Conservation (phyloP, 768 basidiomycete genomes). For the Tubosaeta brunneosetosa region DNA sequence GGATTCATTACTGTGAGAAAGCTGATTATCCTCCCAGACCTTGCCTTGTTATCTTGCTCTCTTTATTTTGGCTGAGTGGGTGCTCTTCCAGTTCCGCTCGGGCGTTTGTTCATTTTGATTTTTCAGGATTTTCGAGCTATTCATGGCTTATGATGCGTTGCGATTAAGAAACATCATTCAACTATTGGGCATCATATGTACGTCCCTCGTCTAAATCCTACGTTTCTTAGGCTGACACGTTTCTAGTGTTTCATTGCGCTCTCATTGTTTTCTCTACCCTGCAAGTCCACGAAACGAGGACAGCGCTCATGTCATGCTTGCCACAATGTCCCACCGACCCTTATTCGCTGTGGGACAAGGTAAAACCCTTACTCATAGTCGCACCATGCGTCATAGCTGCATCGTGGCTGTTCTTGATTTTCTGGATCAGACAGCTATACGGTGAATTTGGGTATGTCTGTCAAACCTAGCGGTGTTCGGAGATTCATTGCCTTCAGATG, state of each 20-base stretch:
- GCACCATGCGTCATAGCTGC: slow-evolving; percentile 64
- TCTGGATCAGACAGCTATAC: slow-evolving; percentile 67
- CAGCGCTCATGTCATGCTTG: slow-evolving; percentile 45
- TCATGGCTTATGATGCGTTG: slow-evolving; percentile 82
- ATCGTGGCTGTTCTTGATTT: slow-evolving; percentile 63
- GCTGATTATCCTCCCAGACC: slow-evolving; percentile 43
- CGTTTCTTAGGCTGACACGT: slow-evolving; percentile 3
- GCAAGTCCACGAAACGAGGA: slow-evolving; percentile 71
- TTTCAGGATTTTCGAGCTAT: slow-evolving; percentile 69
- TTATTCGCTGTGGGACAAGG: slow-evolving; percentile 53
- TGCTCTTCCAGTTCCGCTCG: background rate
- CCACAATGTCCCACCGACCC: slow-evolving; percentile 45
- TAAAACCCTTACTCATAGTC: slow-evolving; percentile 67
- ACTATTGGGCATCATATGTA: slow-evolving; percentile 67
- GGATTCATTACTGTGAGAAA: background rate
- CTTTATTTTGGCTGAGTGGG: slow-evolving; percentile 78
- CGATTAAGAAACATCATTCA: slow-evolving; percentile 75
- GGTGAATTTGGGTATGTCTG: slow-evolving; percentile 72
- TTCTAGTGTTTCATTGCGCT: slow-evolving; percentile 62
- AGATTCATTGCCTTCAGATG: slow-evolving; percentile 46
- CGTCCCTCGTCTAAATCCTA: slow-evolving; percentile 15
- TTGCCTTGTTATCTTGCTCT: slow-evolving; percentile 81
- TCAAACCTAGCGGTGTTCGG: background rate
- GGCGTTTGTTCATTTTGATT: background rate
- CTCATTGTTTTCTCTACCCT: slow-evolving; percentile 70